phyloP scores from a whole-genome alignment of 495 filamentous ascomycete genomes.

The Talaromyces ruber region DNA sequence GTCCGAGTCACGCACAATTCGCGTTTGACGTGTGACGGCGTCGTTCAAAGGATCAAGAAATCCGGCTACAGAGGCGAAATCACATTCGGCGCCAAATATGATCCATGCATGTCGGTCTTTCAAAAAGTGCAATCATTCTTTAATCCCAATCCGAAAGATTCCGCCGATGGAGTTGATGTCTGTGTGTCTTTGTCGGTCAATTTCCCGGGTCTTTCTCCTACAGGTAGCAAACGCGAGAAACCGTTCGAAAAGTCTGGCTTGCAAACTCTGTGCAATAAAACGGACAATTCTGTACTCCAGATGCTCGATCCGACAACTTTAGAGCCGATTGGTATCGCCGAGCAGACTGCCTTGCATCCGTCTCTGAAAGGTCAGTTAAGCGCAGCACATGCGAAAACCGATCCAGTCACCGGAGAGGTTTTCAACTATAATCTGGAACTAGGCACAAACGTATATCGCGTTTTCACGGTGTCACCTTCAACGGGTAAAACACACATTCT shows the following conservation, averaged over 20 bases:
- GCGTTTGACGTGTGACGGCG: conserved; percentile 49
- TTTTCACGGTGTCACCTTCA: conserved; percentile 52
- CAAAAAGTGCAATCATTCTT: conserved; percentile 55
- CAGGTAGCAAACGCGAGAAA: conserved; percentile 10
- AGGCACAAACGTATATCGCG: conserved; percentile 43
- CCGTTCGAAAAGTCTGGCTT: conserved; percentile 18
- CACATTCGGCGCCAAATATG: conserved; percentile 54
- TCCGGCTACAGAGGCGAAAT: conserved; percentile 36
- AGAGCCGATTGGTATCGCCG: conserved; percentile 53
- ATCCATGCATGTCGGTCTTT: conserved; percentile 63
- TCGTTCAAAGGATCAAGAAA: conserved; percentile 44
- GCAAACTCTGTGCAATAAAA: conserved; percentile 47
- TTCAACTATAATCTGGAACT: conserved; percentile 66
- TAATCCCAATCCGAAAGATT: conserved; percentile 11
- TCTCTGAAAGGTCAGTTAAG: conserved; percentile 53
- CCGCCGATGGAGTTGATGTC: conserved; percentile 38
- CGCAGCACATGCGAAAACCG: conserved; percentile 59
- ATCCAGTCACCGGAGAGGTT: conserved; percentile 65
- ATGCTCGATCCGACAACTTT: conserved; percentile 59
- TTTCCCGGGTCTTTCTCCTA: conserved; percentile 36
- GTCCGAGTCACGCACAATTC: conserved; percentile 61
- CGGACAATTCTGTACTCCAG: conserved; percentile 49
- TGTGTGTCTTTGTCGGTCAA: conserved; percentile 54
- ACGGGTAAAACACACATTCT: conserved; percentile 62
- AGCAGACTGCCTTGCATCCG: conserved; percentile 54